Percentiles rank a stretch among this genome's conserved stretches.
Conservation (phyloP, 208 protist species). For the Porcisia deanei region DNA sequence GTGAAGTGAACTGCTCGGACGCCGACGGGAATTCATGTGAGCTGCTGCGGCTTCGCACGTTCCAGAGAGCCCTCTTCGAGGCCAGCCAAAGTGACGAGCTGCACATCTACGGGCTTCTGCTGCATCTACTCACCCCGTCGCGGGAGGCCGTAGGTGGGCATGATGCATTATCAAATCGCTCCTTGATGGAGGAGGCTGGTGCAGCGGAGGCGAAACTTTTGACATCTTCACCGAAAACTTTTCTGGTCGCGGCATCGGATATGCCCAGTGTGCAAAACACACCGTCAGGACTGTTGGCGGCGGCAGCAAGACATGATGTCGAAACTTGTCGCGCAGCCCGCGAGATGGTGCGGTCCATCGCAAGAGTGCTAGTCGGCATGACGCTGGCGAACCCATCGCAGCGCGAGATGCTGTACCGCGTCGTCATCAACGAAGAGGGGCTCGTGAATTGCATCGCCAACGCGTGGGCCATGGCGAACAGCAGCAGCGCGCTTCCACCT, state of each 20-base stretch:
- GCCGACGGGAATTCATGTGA: constrained; percentile 7
- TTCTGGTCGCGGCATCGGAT: constrained; percentile 4
- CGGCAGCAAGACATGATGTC: neutral
- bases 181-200: neutral
- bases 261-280: neutral
- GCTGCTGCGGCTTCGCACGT: constrained; percentile 29
- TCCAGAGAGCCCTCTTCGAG: constrained; percentile 30
- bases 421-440: constrained; percentile 24
- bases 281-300: neutral
- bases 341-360: constrained; percentile 17
- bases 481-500: constrained; percentile 28
- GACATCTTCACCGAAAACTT: neutral
- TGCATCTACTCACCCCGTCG: constrained; percentile 21
- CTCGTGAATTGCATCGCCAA: constrained; percentile 51
- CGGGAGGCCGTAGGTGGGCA: constrained; percentile 5
- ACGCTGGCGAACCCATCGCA: constrained; percentile 26
- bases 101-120: constrained; percentile 25
- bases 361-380: constrained; percentile 23
- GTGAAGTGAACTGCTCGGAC: neutral
- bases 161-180: neutral
- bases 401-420: constrained; percentile 30
- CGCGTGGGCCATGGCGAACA: constrained; percentile 40
- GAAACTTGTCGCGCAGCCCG: neutral
- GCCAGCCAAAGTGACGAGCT: constrained; percentile 15
- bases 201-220: neutral